Percentiles rank a stretch among this genome's conserved stretches.
Conservation (phyloP, 2,329 filamentous ascomycete genomes). For the Cladosporium sp. region DNA sequence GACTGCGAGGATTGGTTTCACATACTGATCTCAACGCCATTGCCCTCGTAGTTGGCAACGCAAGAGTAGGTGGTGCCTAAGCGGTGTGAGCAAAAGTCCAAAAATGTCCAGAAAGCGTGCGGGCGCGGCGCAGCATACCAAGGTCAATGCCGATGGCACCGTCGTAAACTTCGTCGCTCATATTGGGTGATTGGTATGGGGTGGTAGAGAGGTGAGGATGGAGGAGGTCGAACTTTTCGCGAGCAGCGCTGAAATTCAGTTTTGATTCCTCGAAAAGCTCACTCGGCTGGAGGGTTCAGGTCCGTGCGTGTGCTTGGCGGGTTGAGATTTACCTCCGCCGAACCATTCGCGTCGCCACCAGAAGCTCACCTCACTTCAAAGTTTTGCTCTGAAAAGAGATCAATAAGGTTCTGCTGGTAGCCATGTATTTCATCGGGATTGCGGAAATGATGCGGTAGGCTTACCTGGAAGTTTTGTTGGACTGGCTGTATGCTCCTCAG, state of each 20-base stretch:
- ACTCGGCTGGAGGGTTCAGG: conserved; percentile 9
- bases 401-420: not conserved
- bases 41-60: conserved; percentile 98
- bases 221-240: conserved; percentile 14
- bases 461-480: not conserved
- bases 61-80: conserved; percentile 99
- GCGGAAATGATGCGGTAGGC: not conserved
- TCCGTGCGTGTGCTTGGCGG: conserved; percentile 14
- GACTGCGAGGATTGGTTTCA: conserved; percentile 25
- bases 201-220: conserved; percentile 19
- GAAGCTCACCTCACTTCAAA: not conserved
- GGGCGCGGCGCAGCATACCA: conserved; percentile 61
- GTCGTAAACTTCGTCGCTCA: conserved; percentile 98
- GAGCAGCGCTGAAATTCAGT: not conserved
- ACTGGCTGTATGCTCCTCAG: not conserved
- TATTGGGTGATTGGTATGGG: conserved; percentile 50
- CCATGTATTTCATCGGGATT: not conserved
- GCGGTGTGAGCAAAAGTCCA: conserved; percentile 31
- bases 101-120: not conserved
- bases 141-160: conserved; percentile 99
- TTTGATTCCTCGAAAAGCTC: conserved; percentile 16
- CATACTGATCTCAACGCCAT: conserved; percentile 97
- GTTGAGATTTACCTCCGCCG: conserved; percentile 6
- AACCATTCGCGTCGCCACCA: conserved; percentile 15
- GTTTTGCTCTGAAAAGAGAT: conserved; percentile 3